Evolutionary conservation across 805 yeast species (phyloP), one percentile per base, ranked within the genome.

Genomic region (Candida ponderosae): DNA sequence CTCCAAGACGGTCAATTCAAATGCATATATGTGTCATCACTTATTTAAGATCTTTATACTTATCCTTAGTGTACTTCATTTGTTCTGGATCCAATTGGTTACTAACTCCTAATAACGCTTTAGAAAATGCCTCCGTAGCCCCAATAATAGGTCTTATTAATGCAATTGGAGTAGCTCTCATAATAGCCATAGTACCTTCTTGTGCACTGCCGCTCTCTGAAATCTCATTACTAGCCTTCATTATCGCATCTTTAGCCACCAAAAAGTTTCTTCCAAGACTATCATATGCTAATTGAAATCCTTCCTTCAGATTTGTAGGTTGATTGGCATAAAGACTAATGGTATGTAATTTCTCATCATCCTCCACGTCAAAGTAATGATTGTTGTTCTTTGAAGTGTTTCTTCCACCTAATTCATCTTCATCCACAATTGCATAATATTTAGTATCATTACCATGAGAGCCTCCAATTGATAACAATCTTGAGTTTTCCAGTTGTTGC

Each of bases 101-200:
- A 30, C 87, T 78, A 7, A 89, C 68, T 1, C 97, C 97, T 62
- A 86, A 71, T 35, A 89, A 64, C 1, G 95, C 72, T 50, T 79
- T 83, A 6, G 90, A 81, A 6, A 89, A 68, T 0, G 95, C 95
- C 54, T 87, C 96, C 0, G 96, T 83, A 0, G 95, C 87, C 2
- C 97, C 97, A 48, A 89, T 87, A 43, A 87, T 70, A 2, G 97
- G 96, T 31, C 96, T 59, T 2, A 89, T 68, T 14, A 89, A 58
- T 16, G 86, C 79, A 14, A 86, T 75, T 0, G 97, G 97, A 1
- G 95, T 76, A 0, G 82, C 86, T 44, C 73, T 74, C 13, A 84
- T 79, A 13, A 87, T 66, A 1, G 86, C 79, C 16, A 66, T 59
- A 0, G 85, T 73, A 0, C 89, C 85, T 5, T 70, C 80, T 47